Evolutionary conservation across 2,329 filamentous ascomycete genomes (phyloP), one percentile per base, ranked within the genome.

Genomic region (Nothopassalora personata): DNA sequence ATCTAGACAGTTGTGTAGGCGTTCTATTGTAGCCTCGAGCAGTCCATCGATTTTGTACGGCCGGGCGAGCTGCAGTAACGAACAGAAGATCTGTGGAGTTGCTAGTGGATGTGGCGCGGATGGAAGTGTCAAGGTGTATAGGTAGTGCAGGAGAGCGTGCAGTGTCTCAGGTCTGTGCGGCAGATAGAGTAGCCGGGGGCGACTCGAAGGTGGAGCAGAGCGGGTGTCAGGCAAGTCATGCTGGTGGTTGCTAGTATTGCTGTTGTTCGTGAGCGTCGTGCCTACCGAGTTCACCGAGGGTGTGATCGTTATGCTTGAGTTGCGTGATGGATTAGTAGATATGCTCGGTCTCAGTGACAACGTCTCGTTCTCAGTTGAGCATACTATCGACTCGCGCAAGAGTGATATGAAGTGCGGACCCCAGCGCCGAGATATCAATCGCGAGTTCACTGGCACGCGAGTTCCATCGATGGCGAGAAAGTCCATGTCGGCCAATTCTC

Each of bases 401-500:
- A 99, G 81, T 71, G 96, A 90, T 57, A 96, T 91, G 75, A 99
- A 97, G 72, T 96, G 97, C 0, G 91, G 91, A 0, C 94, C 94
- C 94, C 94, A 99, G 70, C 94, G 82, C 30, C 91, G 84, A 9
- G 89, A 88, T 15, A 97, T 82, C 15, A 99, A 84, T 58, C 91
- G 86, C 6, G 94, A 97, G 74, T 96, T 99, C 66, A 97, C 89
- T 0, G 94, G 91, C 65, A 97, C 91, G 18, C 92, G 85, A 72
- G 97, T 93, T 23, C 93, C 93, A 19, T 89, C 89, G 46, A 96
- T 87, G 54, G 93, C 94, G 30, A 97, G 80, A 59, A 99, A 90
- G 70, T 97, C 94, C 94, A 99, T 99, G 68, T 99, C 94, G 2
- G 91, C 84, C 57, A 99, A 79, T 73, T 97, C 94, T n/a, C 86